Conservation (phyloP, 2,329 filamentous ascomycete species). For the Colletotrichum eremochloae region DNA sequence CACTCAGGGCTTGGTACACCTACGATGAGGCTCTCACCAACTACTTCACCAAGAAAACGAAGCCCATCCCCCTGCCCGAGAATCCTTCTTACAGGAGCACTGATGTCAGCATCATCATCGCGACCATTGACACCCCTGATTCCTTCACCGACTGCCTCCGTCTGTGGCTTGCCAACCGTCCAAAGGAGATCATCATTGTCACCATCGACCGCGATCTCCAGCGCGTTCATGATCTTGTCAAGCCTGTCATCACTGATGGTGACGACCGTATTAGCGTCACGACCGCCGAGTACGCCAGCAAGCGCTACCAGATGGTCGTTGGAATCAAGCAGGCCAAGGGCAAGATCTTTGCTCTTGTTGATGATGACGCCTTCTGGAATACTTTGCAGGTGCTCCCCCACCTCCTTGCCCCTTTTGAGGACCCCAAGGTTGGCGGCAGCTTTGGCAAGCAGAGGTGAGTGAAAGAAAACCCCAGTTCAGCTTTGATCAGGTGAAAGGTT, state of each 20-base stretch:
- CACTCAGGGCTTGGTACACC: conserved; percentile 20
- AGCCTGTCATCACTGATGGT: neutral
- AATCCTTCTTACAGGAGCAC: conserved; percentile 17
- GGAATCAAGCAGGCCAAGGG: conserved; percentile 45
- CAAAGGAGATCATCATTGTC: conserved; percentile 49
- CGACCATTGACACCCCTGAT: conserved; percentile 46
- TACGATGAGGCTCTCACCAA: conserved; percentile 29
- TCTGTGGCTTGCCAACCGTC: conserved; percentile 45
- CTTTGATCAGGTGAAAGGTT: neutral
- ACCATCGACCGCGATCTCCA: conserved; percentile 40
- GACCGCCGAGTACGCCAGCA: conserved; percentile 44
- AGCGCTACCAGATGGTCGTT: conserved; percentile 46
- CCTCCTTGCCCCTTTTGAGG: conserved; percentile 47
- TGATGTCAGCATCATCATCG: conserved; percentile 48
- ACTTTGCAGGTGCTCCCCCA: conserved; percentile 35
- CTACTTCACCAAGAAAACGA: neutral
- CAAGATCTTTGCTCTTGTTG: conserved; percentile 46
- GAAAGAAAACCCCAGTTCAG: neutral
- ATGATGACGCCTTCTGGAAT: conserved; percentile 49
- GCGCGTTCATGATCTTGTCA: conserved; percentile 31
- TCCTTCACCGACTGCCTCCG: conserved; percentile 43
- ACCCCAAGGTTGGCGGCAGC: conserved; percentile 44
- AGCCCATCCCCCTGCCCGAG: conserved; percentile 24
- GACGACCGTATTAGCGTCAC: conserved; percentile 40
- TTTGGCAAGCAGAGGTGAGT: conserved; percentile 45